Conservation (phyloP, 225 moss, liverwort and hornwort species). For the Thuidium tamariscinum region DNA sequence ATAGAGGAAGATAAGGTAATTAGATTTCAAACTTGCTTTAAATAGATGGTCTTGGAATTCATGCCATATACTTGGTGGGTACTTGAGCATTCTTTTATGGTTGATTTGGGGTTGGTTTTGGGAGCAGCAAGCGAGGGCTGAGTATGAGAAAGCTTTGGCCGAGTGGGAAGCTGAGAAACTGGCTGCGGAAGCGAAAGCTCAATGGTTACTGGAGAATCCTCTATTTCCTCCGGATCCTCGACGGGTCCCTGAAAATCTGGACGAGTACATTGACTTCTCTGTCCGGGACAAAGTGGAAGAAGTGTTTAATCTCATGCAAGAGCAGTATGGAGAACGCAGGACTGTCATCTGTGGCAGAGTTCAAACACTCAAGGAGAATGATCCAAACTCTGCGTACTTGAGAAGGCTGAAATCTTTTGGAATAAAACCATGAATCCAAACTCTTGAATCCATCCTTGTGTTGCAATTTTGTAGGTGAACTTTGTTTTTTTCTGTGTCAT, state of each 20-base stretch:
- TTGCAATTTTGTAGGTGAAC: not conserved
- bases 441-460: not conserved
- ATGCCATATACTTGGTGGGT: not conserved
- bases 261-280: constrained; percentile 29
- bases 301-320: constrained; percentile 3
- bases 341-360: not conserved
- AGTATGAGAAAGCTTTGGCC: not conserved
- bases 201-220: constrained; percentile 9
- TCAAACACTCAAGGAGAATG: constrained; percentile 5
- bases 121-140: not conserved
- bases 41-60: not conserved
- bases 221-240: constrained; percentile 4
- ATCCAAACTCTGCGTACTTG: not conserved
- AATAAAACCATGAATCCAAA: not conserved
- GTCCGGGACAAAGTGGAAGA: constrained; percentile 34
- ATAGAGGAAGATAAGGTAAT: constrained; percentile 16
- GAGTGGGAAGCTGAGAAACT: constrained; percentile 13
- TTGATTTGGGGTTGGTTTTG: not conserved
- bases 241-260: constrained; percentile 3
- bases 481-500: not conserved
- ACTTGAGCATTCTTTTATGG: not conserved
- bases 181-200: constrained; percentile 4
- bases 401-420: not conserved
- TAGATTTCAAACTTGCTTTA: not conserved
- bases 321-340: not conserved